Evolutionary conservation across 306 rosid species (phyloP).

Genomic region (Sechiopsis laciniata): DNA sequence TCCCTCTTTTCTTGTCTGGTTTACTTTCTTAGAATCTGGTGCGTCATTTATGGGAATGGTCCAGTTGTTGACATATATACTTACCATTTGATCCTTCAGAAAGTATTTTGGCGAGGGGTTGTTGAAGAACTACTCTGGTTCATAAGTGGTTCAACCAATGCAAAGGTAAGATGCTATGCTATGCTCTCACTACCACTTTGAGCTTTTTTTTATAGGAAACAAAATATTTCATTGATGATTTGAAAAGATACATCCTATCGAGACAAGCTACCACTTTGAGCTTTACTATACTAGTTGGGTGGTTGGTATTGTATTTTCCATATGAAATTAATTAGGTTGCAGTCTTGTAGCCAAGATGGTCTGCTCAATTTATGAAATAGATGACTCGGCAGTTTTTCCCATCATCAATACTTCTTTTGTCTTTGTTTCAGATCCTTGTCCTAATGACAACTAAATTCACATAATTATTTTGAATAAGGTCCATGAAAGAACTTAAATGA

Average conservation of each 20-base stretch:
- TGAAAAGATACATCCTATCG: too few species aligned
- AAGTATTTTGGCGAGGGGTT: constrained; percentile 97
- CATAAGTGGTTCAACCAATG: constrained; percentile 92
- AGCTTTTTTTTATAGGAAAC: too few species aligned
- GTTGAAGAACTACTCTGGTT: constrained; percentile 99
- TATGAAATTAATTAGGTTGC: not conserved
- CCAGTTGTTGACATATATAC: constrained; percentile 9
- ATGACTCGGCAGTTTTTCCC: not conserved
- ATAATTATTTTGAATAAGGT: too few species aligned
- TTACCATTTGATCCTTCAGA: constrained; percentile 45
- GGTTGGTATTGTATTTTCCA: not conserved
- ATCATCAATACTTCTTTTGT: not conserved
- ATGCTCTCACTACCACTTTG: constrained; percentile 2
- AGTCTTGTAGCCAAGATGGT: not conserved
- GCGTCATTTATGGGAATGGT: not conserved
- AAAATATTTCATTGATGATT: too few species aligned
- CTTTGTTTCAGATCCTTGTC: not conserved
- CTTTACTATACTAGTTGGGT: constrained; percentile 5
- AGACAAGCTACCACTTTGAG: constrained; percentile 4
- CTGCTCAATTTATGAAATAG: not conserved
- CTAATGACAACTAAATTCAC: not conserved
- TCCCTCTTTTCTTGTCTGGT: constrained; percentile 15
- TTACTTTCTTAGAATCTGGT: constrained; percentile 6
- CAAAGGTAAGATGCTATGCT: constrained; percentile 53
- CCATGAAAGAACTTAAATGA: too few species aligned